Conservation (phyloP, 2,329 filamentous ascomycete species). For the Stagonosporopsis chrysanthemi region DNA sequence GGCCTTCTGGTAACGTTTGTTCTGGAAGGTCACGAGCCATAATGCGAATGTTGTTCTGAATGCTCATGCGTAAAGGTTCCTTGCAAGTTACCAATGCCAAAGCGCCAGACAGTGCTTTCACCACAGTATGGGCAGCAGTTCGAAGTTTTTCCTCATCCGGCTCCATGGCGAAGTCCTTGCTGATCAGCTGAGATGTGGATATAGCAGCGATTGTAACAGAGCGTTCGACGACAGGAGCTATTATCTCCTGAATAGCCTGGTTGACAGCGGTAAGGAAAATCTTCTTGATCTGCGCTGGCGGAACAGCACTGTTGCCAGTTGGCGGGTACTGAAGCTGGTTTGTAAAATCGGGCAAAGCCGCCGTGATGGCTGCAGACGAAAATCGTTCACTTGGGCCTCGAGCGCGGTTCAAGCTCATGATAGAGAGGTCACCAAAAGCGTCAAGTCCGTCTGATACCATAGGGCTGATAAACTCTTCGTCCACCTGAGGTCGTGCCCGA, state of each 20-base stretch:
- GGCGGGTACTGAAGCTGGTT: conserved; percentile 78
- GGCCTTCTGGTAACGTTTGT: conserved; percentile 86
- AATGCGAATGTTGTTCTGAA: conserved; percentile 96
- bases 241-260: conserved; percentile 92
- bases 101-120: conserved; percentile 91
- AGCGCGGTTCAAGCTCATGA: conserved; percentile 67
- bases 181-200: conserved; percentile 91
- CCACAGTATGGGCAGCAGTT: conserved; percentile 88
- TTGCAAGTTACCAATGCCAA: conserved; percentile 98
- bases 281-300: conserved; percentile 66
- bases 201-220: conserved; percentile 98
- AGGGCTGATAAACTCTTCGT: conserved; percentile 62
- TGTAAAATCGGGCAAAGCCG: conserved; percentile 83
- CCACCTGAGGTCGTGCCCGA: conserved; percentile 74
- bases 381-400: conserved; percentile 74
- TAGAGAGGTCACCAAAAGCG: conserved; percentile 79
- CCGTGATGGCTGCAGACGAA: conserved; percentile 78
- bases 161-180: conserved; percentile 96
- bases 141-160: conserved; percentile 86
- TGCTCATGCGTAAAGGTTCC: conserved; percentile 93
- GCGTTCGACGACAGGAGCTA: conserved; percentile 94
- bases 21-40: conserved; percentile 70
- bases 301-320: conserved; percentile 75
- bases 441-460: conserved; percentile 73
- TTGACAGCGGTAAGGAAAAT: conserved; percentile 89